Conservation (phyloP, 257 asterid species). For the Capsicum baccatum region DNA sequence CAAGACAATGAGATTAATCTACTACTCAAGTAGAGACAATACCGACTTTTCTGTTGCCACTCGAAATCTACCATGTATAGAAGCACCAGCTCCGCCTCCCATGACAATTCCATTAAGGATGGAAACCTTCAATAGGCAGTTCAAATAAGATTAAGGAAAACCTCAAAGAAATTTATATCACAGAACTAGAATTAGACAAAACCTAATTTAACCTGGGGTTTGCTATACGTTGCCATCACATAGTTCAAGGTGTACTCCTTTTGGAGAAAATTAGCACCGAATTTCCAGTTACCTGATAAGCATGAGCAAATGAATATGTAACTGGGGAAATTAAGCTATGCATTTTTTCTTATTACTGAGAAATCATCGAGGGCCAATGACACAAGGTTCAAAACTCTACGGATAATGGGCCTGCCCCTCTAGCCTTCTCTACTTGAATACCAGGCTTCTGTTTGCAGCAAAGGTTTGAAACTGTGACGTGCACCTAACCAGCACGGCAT, state of each 20-base stretch:
- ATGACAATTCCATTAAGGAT: conserved; percentile 90
- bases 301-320: neutral
- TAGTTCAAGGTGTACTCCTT: conserved; percentile 63
- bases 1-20: neutral
- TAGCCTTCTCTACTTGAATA: too few relatives aligned
- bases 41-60: conserved; percentile 91
- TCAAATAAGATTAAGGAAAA: neutral
- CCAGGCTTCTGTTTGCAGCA: too few relatives aligned
- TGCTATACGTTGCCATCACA: conserved; percentile 74
- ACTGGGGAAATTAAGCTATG: too few relatives aligned
- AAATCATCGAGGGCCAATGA: too few relatives aligned
- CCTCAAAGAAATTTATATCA: neutral
- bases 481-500: too few relatives aligned
- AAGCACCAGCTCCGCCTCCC: conserved; percentile 98
- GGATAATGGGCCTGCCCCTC: too few relatives aligned
- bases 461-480: too few relatives aligned
- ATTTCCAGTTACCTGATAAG: conserved; percentile 72
- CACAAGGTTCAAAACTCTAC: too few relatives aligned
- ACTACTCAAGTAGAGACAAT: conserved; percentile 28
- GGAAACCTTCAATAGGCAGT: conserved; percentile 62
- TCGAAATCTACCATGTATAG: conserved; percentile 88
- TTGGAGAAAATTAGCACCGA: conserved; percentile 64
- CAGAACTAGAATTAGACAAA: neutral
- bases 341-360: too few relatives aligned
- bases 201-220: conserved; percentile 69